Evolutionary conservation across 805 yeast species (phyloP).

Genomic region (Nakazawaea molendinolei): DNA sequence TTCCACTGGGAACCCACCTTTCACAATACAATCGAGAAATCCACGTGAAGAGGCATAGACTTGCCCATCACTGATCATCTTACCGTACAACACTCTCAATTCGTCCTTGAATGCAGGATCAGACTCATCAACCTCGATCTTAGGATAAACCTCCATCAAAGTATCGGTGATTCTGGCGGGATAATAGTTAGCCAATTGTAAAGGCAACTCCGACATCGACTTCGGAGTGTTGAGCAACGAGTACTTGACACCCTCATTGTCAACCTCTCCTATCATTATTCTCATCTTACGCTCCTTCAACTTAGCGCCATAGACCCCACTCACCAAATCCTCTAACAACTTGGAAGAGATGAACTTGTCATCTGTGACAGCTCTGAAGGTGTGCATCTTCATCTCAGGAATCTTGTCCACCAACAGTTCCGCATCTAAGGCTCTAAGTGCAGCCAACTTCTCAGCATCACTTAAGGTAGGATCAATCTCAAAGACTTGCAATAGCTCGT

Average conservation of each 20-base stretch:
- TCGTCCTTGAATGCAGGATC: conserved; percentile 18
- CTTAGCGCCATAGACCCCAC: conserved; percentile 23
- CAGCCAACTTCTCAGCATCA: conserved; percentile 16
- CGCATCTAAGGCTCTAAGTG: conserved; percentile 12
- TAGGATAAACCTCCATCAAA: conserved; percentile 14
- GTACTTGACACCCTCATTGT: conserved; percentile 27
- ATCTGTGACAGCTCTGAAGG: conserved; percentile 36
- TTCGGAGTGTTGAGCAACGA: conserved; percentile 26
- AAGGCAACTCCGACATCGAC: conserved; percentile 21
- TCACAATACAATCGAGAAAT: conserved; percentile 23
- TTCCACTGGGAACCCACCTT: conserved; percentile 23
- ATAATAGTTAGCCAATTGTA: conserved; percentile 31
- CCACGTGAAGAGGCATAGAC: conserved; percentile 32
- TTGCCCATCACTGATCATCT: conserved; percentile 31
- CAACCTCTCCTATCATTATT: conserved; percentile 28
- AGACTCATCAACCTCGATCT: conserved; percentile 13
- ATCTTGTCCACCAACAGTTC: conserved; percentile 20
- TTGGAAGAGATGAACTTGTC: conserved; percentile 27
- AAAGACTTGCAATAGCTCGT: conserved; percentile 25
- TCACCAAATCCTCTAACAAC: conserved; percentile 25
- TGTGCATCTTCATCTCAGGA: conserved; percentile 21
- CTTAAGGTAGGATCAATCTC: conserved; percentile 15
- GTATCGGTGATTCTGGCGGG: conserved; percentile 24
- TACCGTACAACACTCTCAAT: conserved; percentile 24
- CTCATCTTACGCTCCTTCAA: conserved; percentile 18